Base-by-base conservation (phyloP, 257 asterid genomes). In the Solanum phureja region DNA sequence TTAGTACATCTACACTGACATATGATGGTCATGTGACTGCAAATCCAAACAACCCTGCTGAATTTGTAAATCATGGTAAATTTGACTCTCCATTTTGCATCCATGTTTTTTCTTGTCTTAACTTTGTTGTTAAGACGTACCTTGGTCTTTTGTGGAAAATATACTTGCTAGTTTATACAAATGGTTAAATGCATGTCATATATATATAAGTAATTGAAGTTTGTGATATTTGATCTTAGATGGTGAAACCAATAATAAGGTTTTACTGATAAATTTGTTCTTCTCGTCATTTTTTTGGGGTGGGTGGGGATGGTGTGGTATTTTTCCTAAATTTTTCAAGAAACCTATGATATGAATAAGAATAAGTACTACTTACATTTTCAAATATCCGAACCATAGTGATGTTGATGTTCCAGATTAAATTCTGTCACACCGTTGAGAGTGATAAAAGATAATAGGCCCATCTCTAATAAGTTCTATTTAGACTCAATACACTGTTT, bases 21-120 rank as follows among this genome's bases (percentile, higher is more conserved):
- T 88, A 87, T 49, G 98, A 92, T 89, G 89, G 91, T 37, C 91
- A 88, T 71, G 92, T 89, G 44, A 89, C 89, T 35, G 90, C 93
- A 87, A 88, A 92, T 91, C 93, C 97, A 64, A 91, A 64, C 91
- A 87, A 87, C 72, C 89, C 93, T 62, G 88, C 95, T 83, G 98
- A 94, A 86, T 95, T 92, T 82, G 93, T 93, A 87, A 93, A 95
- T 88, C 98, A 92, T 77, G 98, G 99, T 91, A 90, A 86, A 71
- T 86, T 24, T 44, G 62, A 27, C 76, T 83, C 19, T 83, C 81
- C 11, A 29, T 83, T 33, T 21, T 76, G 77, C 19, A 11, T 79
- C 66, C 64, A 79, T 44, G 40, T 76, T 79, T 79, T 42, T 42
- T 27, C 24, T 79, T 44, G 8, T 79, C 64, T 79, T 44, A 24